Conservation (phyloP, 805 yeast genomes). For the Metschnikowia noctiluminum region DNA sequence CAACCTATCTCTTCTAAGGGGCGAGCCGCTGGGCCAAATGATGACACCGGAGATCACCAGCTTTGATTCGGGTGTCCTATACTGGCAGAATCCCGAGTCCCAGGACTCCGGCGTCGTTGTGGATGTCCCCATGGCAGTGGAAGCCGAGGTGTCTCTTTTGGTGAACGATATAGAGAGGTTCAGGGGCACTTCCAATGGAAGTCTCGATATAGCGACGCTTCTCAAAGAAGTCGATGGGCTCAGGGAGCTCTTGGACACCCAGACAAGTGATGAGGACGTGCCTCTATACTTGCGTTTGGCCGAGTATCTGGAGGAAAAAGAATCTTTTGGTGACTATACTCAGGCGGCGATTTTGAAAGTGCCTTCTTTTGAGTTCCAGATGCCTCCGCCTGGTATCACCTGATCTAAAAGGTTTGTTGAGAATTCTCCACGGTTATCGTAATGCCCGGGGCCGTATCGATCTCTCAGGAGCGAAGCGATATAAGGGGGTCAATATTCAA, state of each 20-base stretch:
- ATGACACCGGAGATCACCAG: slow-evolving; percentile 50
- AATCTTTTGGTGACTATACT: slow-evolving; percentile 57
- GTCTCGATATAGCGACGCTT: slow-evolving; percentile 35
- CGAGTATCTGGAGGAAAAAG: slow-evolving; percentile 37
- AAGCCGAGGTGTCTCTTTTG: slow-evolving; percentile 54
- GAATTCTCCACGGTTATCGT: no score
- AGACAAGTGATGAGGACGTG: slow-evolving; percentile 19
- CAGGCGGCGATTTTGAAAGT: slow-evolving; percentile 56
- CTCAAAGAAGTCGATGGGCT: slow-evolving; percentile 18
- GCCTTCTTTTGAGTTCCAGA: slow-evolving; percentile 56
- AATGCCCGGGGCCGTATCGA: no score
- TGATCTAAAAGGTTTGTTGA: slow-evolving; percentile 8
- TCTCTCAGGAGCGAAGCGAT: no score
- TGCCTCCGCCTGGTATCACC: slow-evolving; percentile 54
- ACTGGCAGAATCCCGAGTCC: slow-evolving; percentile 30
- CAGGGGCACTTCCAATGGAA: slow-evolving; percentile 45
- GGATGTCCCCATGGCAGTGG: slow-evolving; percentile 22
- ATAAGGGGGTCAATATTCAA: no score
- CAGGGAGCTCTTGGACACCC: slow-evolving; percentile 21
- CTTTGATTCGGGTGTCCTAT: slow-evolving; percentile 31
- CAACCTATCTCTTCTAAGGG: slow-evolving; percentile 57
- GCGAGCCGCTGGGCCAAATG: slow-evolving; percentile 61
- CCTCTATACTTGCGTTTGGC: slow-evolving; percentile 58
- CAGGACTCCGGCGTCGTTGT: slow-evolving; percentile 1
- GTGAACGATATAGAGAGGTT: slow-evolving; percentile 78